A percentile compares a stretch with the other conserved stretches of the same genome.
Evolutionary conservation across 2,329 filamentous ascomycete species (phyloP).

Genomic region (Diatrype stigma): DNA sequence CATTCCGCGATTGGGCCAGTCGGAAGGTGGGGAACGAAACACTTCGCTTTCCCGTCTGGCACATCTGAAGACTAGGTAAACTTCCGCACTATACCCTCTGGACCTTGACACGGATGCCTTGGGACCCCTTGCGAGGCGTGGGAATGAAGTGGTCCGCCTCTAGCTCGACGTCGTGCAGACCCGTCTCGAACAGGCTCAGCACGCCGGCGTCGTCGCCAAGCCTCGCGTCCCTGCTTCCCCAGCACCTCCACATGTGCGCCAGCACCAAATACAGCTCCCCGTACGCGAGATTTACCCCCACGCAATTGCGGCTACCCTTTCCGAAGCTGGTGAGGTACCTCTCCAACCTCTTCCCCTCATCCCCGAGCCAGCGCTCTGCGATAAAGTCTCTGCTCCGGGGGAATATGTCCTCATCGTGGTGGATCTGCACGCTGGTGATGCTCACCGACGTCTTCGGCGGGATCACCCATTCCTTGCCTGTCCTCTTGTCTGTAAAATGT

Average conservation of each 20-base stretch:
- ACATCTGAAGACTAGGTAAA: too few relatives aligned
- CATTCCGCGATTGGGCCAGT: too few relatives aligned
- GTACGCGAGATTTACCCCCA: slow-evolving; percentile 35
- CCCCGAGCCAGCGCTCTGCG: slow-evolving; percentile 33
- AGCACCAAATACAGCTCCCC: slow-evolving; percentile 35
- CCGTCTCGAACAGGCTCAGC: not conserved
- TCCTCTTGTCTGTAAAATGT: slow-evolving; percentile 23
- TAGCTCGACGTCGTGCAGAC: not conserved
- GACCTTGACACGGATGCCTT: not conserved
- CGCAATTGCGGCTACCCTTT: slow-evolving; percentile 30
- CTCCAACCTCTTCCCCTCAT: slow-evolving; percentile 29
- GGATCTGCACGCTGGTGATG: slow-evolving; percentile 34
- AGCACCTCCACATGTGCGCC: slow-evolving; percentile 34
- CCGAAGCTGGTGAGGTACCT: slow-evolving; percentile 25
- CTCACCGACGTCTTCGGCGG: slow-evolving; percentile 31
- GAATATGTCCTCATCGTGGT: slow-evolving; percentile 31
- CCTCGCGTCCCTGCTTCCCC: slow-evolving; percentile 22
- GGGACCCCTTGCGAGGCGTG: not conserved
- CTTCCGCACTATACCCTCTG: not conserved
- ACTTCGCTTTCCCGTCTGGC: too few relatives aligned
- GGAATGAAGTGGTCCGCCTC: not conserved
- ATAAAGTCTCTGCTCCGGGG: slow-evolving; percentile 28
- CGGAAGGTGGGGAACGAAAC: too few relatives aligned
- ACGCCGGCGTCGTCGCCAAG: not conserved
- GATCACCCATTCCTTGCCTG: slow-evolving; percentile 24